Base-by-base conservation (phyloP, 2,329 filamentous ascomycete species). In the Aureobasidium sp. region DNA sequence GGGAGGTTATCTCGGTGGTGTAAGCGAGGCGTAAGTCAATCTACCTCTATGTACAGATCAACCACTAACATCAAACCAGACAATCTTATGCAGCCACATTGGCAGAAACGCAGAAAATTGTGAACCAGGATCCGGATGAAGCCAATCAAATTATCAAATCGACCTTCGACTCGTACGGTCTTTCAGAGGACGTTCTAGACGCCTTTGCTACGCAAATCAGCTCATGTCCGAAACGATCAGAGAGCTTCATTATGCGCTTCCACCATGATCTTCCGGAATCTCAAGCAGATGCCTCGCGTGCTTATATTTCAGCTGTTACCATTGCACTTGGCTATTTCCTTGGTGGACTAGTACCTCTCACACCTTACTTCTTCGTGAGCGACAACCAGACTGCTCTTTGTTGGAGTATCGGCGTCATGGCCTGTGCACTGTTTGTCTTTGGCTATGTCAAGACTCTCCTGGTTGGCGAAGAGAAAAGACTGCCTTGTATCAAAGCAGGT, bases 251-350 rank as follows among this genome's bases (percentile, higher is more conserved):
- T n/a, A 55, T 62, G 50, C 60, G 51, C 10, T 56, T 55, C 34
- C 73, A 81, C 65, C 77, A 81, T 66, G 74, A 77, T 50, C 73
- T 80, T 47, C 68, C 74, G 1, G 73, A 75, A 63, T 78, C 78
- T 1, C 74, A 78, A 53, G 75, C 74, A 51, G 76, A 78, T 55
- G 57, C 67, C 13, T 66, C 65, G 2, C 74, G 77, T 62, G 78
- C 78, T 6, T 78, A 75, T 68, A 74, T 75, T 48, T 87, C 84
- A 0, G 87, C 85, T 2, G 65, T 85, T 29, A 89, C 85, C 8
- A 87, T 90, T 68, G 84, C 86, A 0, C 69, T 84, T 17, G 86
- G 86, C 39, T 90, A 90, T 71, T 85, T 90, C 56, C 72, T 89
- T 26, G 87, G 87, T 27, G 87, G 87, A 0, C 77, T 89, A 59